Conservation (phyloP, 2,329 filamentous ascomycete species). For the Aureobasidium sp. region DNA sequence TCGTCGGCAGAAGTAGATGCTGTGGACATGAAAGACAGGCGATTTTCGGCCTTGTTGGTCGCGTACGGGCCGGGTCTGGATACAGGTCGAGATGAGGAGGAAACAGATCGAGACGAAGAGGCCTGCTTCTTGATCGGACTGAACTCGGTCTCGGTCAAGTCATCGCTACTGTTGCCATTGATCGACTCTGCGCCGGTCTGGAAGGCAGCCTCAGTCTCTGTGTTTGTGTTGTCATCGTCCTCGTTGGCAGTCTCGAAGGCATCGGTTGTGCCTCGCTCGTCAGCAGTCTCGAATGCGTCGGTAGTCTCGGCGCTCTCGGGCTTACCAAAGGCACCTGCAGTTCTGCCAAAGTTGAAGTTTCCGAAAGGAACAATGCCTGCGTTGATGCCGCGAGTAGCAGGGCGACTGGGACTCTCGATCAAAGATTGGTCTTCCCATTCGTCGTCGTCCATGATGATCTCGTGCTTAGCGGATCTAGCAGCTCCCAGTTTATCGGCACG, state of each 20-base stretch:
- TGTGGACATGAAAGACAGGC: slow-evolving; percentile 73
- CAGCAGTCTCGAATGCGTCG: slow-evolving; percentile 61
- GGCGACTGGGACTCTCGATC: slow-evolving; percentile 50
- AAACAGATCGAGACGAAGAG: slow-evolving; percentile 23
- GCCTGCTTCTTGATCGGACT: slow-evolving; percentile 20
- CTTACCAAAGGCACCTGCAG: slow-evolving; percentile 19
- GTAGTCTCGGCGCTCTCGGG: slow-evolving; percentile 44
- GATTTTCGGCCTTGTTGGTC: slow-evolving; percentile 46
- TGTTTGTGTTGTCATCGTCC: slow-evolving; percentile 52
- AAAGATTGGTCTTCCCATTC: slow-evolving; percentile 83
- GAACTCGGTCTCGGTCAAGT: slow-evolving; percentile 79
- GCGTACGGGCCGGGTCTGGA: slow-evolving; percentile 33
- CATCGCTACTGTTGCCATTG: slow-evolving; percentile 62
- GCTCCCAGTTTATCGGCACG: slow-evolving; percentile 69
- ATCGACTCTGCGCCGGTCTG: slow-evolving; percentile 79
- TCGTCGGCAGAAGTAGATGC: slow-evolving; percentile 81
- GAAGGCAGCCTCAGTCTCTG: slow-evolving; percentile 82
- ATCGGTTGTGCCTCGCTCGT: slow-evolving; percentile 50
- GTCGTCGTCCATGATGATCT: slow-evolving; percentile 70
- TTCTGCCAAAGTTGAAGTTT: slow-evolving; percentile 9
- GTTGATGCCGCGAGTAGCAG: slow-evolving; percentile 20
- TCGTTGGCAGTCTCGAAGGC: slow-evolving; percentile 73
- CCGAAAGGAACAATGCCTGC: slow-evolving; percentile 17
- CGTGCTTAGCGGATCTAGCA: slow-evolving; percentile 64
- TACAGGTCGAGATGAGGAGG: slow-evolving; percentile 23